phyloP scores from a whole-genome alignment of 208 protist genomes.

The Crithidia brevicula region DNA sequence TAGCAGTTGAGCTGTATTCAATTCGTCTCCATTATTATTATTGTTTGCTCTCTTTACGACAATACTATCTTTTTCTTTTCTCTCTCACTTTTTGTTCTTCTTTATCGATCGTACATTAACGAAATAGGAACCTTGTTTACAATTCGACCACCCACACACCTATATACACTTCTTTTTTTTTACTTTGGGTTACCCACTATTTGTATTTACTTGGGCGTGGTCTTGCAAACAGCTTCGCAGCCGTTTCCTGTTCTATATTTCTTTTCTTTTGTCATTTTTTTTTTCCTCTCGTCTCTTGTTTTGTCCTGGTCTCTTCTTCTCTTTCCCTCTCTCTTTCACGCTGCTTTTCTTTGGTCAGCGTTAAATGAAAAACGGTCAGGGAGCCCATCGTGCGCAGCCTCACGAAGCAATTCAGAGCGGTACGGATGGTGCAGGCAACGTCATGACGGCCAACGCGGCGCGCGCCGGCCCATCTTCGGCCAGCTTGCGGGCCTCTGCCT shows the following conservation, averaged over 20 bases:
- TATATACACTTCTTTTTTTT: too few relatives aligned
- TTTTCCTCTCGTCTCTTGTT: background rate
- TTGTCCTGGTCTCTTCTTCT: conserved; percentile 2
- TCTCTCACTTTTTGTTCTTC: background rate
- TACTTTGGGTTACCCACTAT: too few relatives aligned
- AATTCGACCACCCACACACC: too few relatives aligned
- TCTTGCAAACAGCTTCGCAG: too few relatives aligned
- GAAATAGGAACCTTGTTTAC: too few relatives aligned
- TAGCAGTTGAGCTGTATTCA: too few relatives aligned
- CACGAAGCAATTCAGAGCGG: background rate
- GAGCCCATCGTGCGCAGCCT: conserved; percentile 12
- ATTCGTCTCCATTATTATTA: background rate
- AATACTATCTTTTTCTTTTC: background rate
- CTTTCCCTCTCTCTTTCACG: conserved; percentile 15
- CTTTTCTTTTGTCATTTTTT: background rate
- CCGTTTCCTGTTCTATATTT: background rate
- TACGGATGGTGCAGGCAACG: background rate
- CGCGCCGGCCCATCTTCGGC: background rate
- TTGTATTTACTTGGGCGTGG: too few relatives aligned
- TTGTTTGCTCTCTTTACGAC: background rate
- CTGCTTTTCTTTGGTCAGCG: background rate
- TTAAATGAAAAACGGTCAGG: conserved; percentile 12
- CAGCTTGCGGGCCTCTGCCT: background rate
- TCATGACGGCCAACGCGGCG: conserved; percentile 2
- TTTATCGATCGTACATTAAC: background rate